A percentile compares a stretch with the other conserved stretches of the same genome.
These are phyloP conservation scores for Geosiphon pyriformis DNA, from an alignment of 192 early-diverging fungal species.

Conservation along the genomic window DNA sequence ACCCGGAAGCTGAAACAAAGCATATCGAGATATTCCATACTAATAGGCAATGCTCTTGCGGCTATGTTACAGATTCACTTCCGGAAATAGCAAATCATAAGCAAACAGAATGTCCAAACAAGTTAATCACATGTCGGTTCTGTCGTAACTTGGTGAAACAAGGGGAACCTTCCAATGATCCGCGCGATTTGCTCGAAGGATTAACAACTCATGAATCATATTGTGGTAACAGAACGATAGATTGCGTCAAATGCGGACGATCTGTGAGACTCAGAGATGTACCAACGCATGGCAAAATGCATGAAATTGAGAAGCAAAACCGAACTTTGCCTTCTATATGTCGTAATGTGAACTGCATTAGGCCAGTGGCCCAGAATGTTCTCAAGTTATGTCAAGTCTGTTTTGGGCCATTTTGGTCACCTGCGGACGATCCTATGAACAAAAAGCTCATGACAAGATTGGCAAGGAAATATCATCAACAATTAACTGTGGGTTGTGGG, in stretches of 20 bases:
- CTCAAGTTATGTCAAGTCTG: conserved; percentile 69
- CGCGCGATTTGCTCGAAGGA: conserved; percentile 61
- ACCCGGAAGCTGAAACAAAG: conserved; percentile 49
- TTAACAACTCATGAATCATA: conserved; percentile 72
- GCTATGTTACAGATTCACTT: conserved; percentile 32
- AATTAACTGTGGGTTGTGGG: conserved; percentile 76
- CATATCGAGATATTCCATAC: conserved; percentile 63
- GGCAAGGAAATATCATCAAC: conserved; percentile 62
- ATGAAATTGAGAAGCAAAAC: conserved; percentile 58
- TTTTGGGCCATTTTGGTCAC: conserved; percentile 77
- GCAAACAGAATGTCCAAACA: conserved; percentile 59
- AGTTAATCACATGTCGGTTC: conserved; percentile 76
- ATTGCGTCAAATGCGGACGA: conserved; percentile 69
- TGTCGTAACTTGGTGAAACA: conserved; percentile 70
- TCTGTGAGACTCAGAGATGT: conserved; percentile 77
- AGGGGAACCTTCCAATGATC: conserved; percentile 44
- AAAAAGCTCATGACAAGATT: conserved; percentile 69
- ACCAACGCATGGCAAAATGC: conserved; percentile 63
- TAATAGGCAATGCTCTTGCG: conserved; percentile 57
- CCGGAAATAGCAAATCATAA: conserved; percentile 61
- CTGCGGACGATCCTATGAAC: conserved; percentile 70
- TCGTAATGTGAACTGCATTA: conserved; percentile 66
- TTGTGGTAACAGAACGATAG: conserved; percentile 80
- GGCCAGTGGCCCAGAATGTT: conserved; percentile 45
- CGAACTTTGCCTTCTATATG: conserved; percentile 57